These are phyloP conservation scores for Botrytis medusae DNA, from an alignment of 2,329 filamentous ascomycete genomes.

Conservation along the genomic window DNA sequence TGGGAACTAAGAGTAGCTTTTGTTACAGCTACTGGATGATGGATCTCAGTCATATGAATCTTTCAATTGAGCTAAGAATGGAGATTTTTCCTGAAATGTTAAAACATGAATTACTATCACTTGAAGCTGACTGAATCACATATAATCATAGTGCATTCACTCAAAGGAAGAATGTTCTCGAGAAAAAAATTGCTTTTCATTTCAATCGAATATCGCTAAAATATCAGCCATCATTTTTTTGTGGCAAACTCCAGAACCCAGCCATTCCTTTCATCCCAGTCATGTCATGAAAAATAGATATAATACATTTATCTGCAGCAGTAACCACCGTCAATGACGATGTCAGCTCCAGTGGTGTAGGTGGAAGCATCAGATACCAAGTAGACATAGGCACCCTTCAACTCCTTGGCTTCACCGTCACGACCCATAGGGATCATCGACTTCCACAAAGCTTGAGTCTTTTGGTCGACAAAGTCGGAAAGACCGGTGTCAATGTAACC, in stretches of 20 bases:
- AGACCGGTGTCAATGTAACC: slow-evolving; percentile 66
- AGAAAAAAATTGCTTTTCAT: slow-evolving; percentile 1
- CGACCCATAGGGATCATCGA: slow-evolving; percentile 60
- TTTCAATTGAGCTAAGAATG: background rate
- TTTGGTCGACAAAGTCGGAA: slow-evolving; percentile 62
- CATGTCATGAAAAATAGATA: slow-evolving; percentile 1
- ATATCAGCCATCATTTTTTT: slow-evolving; percentile 11
- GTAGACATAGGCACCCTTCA: slow-evolving; percentile 58
- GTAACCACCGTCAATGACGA: slow-evolving; percentile 52
- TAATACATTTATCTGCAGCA: slow-evolving; percentile 27
- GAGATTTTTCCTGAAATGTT: background rate
- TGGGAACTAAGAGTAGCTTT: too few relatives aligned
- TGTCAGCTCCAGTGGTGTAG: slow-evolving; percentile 51
- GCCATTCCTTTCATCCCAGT: slow-evolving; percentile 1
- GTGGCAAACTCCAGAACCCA: slow-evolving; percentile 12
- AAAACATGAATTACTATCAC: background rate
- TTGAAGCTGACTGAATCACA: background rate
- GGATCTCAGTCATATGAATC: background rate
- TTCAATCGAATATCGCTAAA: background rate
- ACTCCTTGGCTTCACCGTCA: slow-evolving; percentile 60
- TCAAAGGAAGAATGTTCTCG: background rate
- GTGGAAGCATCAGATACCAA: slow-evolving; percentile 47
- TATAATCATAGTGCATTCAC: background rate
- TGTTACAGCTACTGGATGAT: too few relatives aligned
- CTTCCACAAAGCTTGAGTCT: slow-evolving; percentile 57